Evolutionary conservation across 805 yeast species (phyloP), one percentile per base, ranked within the genome.

Genomic region (Monosporozyma aerobia): DNA sequence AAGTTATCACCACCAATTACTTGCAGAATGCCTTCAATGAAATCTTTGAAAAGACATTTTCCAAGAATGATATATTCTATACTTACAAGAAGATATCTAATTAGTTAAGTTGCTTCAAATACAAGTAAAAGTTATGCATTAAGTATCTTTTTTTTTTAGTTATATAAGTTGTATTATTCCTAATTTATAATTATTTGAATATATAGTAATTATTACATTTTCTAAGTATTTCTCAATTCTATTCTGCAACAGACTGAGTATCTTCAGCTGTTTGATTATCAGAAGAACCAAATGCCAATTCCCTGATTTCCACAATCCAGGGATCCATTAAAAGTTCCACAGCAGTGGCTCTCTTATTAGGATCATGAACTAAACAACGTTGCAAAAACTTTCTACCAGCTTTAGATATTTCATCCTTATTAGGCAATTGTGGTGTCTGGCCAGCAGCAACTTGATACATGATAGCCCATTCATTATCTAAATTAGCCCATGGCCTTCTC

Each of bases 361-460:
- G 96, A 64, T 90, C 90, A 54, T 85, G 87, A 54, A 85, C 87
- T 57, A 94, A 75, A 68, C 97, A 88, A 57, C 83, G 77, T 16
- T 80, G 73, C 58, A 94, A 70, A 66, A 94, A 90, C 22, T 74
- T 73, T 49, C 75, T 77, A n/a, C 99, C 98, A 16, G 76, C 80
- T n/a, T 75, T 78, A 58, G 94, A 82, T 52, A 94, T 73, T 68
- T 90, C 96, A 56, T 86, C 94, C 1, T 76, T 69, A 0, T 80
- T 67, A 5, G 99, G 99, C 50, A 92, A 73, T 60, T 80, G 89
- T 0, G 99, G 99, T 54, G 81, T 76, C 63, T 88, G 94, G 1
- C 97, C 97, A 2, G 96, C 95, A 0, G 97, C 98, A 64, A 94
- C 94, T 66, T 89, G 97, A 63, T 90, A 94, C 98, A 94, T 92